Percentiles rank a stretch among this genome's conserved stretches.
Evolutionary conservation across 164 flowering plant genomes (phyloP).

Genomic region (Warburgia ugandensis): DNA sequence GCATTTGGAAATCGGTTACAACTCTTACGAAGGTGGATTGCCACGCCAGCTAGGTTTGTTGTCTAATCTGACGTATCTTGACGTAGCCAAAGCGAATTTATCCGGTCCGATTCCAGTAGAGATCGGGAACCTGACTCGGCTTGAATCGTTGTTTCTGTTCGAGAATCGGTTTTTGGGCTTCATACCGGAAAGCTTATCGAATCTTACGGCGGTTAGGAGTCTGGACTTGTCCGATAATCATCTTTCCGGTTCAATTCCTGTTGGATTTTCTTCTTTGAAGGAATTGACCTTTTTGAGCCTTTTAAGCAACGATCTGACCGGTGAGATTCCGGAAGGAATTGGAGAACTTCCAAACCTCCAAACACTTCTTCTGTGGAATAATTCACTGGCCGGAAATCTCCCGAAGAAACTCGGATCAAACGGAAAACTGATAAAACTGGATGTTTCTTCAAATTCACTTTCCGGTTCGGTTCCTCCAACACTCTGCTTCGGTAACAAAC

Average conservation of each 20-base stretch:
- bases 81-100: conserved; percentile 44
- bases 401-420: conserved; percentile 67
- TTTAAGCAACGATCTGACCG: conserved; percentile 48
- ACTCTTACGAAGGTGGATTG: conserved; percentile 33
- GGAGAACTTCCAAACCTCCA: conserved; percentile 66
- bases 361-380: conserved; percentile 60
- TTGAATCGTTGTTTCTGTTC: conserved; percentile 55
- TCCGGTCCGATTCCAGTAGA: conserved; percentile 47
- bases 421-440: conserved; percentile 41
- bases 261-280: conserved; percentile 26
- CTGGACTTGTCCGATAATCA: conserved; percentile 76
- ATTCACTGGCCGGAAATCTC: conserved; percentile 52
- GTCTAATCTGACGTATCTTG: conserved; percentile 54
- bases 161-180: conserved; percentile 48
- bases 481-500: conserved; percentile 57
- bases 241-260: conserved; percentile 59
- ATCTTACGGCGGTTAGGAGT: conserved; percentile 23
- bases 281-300: conserved; percentile 42
- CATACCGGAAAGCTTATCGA: conserved; percentile 48
- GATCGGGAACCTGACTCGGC: conserved; percentile 43
- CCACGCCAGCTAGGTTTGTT: conserved; percentile 36
- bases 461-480: conserved; percentile 65
- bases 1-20: conserved; percentile 84
- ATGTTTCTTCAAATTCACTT: conserved; percentile 67
- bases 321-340: conserved; percentile 57